Base-by-base conservation (phyloP, 2,329 filamentous ascomycete species). In the Fusarium ramigenum region DNA sequence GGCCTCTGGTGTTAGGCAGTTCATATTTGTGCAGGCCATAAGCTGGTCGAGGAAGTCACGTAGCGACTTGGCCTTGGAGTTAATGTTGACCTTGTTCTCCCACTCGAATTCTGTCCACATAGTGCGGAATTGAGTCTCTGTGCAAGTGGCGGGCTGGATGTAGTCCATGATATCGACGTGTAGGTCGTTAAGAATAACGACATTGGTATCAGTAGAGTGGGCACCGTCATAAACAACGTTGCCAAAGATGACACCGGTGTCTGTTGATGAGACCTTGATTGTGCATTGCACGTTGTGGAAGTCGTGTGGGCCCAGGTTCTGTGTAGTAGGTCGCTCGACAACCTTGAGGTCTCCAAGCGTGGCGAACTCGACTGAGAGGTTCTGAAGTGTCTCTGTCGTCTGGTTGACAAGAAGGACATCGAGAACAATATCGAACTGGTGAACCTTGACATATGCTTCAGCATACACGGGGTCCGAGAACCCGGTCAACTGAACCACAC, bases 101-200 rank as follows among this genome's bases (percentile, higher is more conserved):
- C 96, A 99, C 82, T 99, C 96, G 76, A 99, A 99, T 81, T 99
- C 96, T 42, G 96, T 99, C 96, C 96, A 99, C 96, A 99, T 99
- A n/a, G 94, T 97, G 68, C 96, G 91, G 91, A 99, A 99, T 80
- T 98, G 95, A 16, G 96, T 98, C 87, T 99, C 96, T 9, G 94
- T 96, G 87, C 96, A 99, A 21, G 95, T 92, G 11, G 96, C 96
- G 4, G 96, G 96, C 81, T 98, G 96, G 79, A 99, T 99, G 85
- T 99, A 99, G 84, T 99, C 96, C 96, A 99, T 99, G 75, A 99
- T 98, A 80, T 99, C 96, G 64, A 98, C 96, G 79, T 99, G 96
- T 36, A 99, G 91, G 81, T 99, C 96, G 81, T 98, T 98, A 60
- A 99, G 89, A 76, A 99, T 99, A 62, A 99, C 96, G 14, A 99